Base-by-base conservation (phyloP, 345 rosid genomes). In the Corchorus olitorius region DNA sequence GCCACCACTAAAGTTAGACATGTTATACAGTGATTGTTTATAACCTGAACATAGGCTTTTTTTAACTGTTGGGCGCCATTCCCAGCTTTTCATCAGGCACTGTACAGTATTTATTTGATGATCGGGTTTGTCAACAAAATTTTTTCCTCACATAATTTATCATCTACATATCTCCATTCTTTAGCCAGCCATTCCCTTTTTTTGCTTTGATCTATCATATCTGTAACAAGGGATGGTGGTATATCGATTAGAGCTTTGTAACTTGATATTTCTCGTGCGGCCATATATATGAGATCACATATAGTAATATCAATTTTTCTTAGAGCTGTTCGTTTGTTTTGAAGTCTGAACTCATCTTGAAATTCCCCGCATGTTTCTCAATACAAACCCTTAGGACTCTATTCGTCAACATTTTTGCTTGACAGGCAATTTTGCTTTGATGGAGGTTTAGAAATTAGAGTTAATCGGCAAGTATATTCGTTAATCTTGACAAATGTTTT, bases 1-100 rank as follows among this genome's bases (percentile, higher is more conserved):
- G 93, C 80, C 97, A 92, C 77, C 93, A 87, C 53, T 86, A 81
- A 83, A 46, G 63, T n/a, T 16, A 27, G 46, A 71, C 58, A 6
- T 19, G 50, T 48, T 64, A 37, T 50, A 50, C 13, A 20, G 17
- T 34, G 22, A 46, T 27, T 50, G 67, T 65, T 34, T 17, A 65
- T 55, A 76, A 81, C 41, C 69, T 78, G 77, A 79, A 41, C 72
- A 37, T 55, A 52, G 62, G 52, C 13, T 22, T 67, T 45, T 45
- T 35, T 27, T 27, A 27, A 55, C 50, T 22, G 11, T 48, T 15
- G 56, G 66, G 11, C 11, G 52, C 64, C 75, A 74, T 9, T 11
- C 71, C 15, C 54, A 12, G n/a, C 71, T 3, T 68, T 81, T 56
- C 55, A 43, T 75, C 19, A 9, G 11, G 11, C 74, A 67, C 67